Evolutionary conservation across 2,329 filamentous ascomycete species (phyloP), one percentile per base, ranked within the genome.

Genomic region (Fusarium neocosmosporiellum): DNA sequence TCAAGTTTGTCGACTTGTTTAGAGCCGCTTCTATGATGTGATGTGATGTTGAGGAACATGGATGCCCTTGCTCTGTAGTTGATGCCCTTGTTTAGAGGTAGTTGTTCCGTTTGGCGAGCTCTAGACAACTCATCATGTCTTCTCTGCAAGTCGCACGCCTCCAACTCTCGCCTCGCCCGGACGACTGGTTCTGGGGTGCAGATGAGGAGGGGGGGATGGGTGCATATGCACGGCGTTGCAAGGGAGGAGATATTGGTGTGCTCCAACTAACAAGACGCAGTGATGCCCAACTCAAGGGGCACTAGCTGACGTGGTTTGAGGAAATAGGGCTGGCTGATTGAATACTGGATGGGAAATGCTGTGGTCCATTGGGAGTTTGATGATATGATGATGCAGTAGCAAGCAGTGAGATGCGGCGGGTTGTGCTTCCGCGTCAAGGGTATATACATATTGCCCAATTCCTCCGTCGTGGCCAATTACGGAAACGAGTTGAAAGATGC

Each of bases 271-370:
- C 50, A 65, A 60, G 65, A 76, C 69, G 75, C 75, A 77, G 59
- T 77, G 75, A 69, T 77, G 75, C 75, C 75, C 73, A 76, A 77
- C 75, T 71, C 60, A 55, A 34, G 70, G 46, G 31, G 16, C 46
- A 50, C 39, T 74, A 43, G 72, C 67, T 71, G 63, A 67, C 67
- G 71, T 72, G 69, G 69, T 46, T 48, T 46, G 57, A 43, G 39
- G 48, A 53, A 31, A 62, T 36, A 63, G 34, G 67, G 29, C 65
- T 62, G 63, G 54, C 31, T 29, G 18, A 27, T 20, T 68, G 63
- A 59, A 66, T 41, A 57, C 37, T 31, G 53, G 50, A 22, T 62
- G 20, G 33, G 18, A 16, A 16, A 18, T 22, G 37, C 10, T 14
- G 20, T 9, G 13, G 20, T 46, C 16, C 41, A 14, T 24, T 43